Conservation (phyloP, 768 basidiomycete species). For the Crucibulum laeve region DNA sequence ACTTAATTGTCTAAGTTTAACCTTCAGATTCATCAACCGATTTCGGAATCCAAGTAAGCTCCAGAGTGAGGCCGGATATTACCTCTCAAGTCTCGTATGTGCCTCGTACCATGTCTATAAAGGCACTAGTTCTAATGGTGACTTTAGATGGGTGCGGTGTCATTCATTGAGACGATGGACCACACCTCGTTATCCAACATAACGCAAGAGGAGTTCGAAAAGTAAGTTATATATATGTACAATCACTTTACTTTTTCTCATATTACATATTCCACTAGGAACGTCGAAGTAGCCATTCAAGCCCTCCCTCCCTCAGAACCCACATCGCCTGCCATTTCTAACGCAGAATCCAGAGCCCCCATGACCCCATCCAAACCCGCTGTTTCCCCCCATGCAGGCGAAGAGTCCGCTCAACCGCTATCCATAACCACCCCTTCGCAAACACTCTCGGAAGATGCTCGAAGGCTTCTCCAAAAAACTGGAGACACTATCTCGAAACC, state of each 20-base stretch:
- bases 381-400: conserved; percentile 62
- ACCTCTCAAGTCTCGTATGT: conserved; percentile 88
- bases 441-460: conserved; percentile 66
- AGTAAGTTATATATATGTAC: conserved; percentile 28
- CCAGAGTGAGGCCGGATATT: conserved; percentile 95
- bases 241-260: background rate
- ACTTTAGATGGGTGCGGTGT: conserved; percentile 87
- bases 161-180: conserved; percentile 98
- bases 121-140: background rate
- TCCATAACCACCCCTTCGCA: conserved; percentile 55
- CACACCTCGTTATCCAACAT: conserved; percentile 93
- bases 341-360: conserved; percentile 18
- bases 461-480: conserved; percentile 81
- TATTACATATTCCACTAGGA: conserved; percentile 22
- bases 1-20: background rate
- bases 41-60: conserved; percentile 88
- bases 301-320: conserved; percentile 41
- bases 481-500: conserved; percentile 90
- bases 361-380: conserved; percentile 10
- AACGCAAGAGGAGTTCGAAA: conserved; percentile 89
- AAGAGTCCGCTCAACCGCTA: conserved; percentile 85
- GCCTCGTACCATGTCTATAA: background rate
- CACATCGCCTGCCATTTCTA: conserved; percentile 27
- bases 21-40: conserved; percentile 83
- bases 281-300: conserved; percentile 51